Conservation (phyloP, 768 basidiomycete genomes). For the Hygrophorus pudorinus region DNA sequence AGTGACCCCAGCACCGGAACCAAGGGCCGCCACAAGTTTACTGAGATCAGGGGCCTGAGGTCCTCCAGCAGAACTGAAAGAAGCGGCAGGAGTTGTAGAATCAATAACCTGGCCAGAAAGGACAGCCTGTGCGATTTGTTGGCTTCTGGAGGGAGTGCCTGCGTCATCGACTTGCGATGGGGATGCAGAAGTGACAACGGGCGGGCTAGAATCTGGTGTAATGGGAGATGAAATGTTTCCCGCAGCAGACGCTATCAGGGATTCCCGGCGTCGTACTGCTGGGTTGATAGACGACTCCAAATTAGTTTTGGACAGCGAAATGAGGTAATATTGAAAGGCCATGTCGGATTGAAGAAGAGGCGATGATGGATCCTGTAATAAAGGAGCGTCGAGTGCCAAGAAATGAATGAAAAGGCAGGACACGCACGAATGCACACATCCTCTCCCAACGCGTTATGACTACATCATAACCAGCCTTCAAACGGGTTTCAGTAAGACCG, state of each 20-base stretch:
- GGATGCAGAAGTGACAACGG: neutral
- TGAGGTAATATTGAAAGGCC: conserved; percentile 71
- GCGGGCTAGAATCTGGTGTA: neutral
- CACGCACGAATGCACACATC: conserved; percentile 72
- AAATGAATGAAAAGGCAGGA: neutral
- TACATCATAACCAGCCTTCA: conserved; percentile 60
- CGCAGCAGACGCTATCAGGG: conserved; percentile 34
- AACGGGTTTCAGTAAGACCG: conserved; percentile 53
- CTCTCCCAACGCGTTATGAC: conserved; percentile 76
- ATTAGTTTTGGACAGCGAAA: conserved; percentile 50
- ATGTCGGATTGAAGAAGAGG: conserved; percentile 60
- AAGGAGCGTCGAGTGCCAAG: conserved; percentile 3
- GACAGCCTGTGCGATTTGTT: conserved; percentile 39
- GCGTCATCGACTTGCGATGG: conserved; percentile 4
- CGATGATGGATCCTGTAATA: conserved; percentile 49
- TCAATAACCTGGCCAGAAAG: conserved; percentile 24
- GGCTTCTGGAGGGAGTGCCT: conserved; percentile 20
- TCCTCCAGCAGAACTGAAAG: conserved; percentile 14
- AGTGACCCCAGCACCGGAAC: conserved; percentile 30
- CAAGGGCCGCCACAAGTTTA: conserved; percentile 32
- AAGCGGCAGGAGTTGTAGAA: conserved; percentile 13
- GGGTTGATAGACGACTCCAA: conserved; percentile 45
- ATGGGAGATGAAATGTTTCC: conserved; percentile 4
- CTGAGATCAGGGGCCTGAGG: conserved; percentile 20
- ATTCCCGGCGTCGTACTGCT: conserved; percentile 64